These are phyloP conservation scores for Mycena leptocephala DNA, from an alignment of 768 basidiomycete species.

Conservation along the genomic window DNA sequence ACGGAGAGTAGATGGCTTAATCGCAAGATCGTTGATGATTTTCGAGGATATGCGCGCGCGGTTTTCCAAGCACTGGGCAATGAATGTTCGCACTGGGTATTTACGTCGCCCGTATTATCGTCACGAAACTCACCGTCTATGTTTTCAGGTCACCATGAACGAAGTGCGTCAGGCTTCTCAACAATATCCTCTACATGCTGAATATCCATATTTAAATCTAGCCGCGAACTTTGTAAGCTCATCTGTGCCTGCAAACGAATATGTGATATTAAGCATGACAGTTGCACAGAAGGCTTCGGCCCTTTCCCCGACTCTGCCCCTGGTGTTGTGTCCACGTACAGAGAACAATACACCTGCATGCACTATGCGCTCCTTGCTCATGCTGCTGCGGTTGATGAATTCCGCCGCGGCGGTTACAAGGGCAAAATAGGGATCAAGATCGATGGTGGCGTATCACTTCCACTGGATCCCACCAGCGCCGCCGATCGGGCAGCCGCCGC, in stretches of 20 bases:
- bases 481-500: conserved; percentile 33
- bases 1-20: conserved; percentile 59
- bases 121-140: background rate
- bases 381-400: conserved; percentile 37
- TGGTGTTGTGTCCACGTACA: conserved; percentile 24
- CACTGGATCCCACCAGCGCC: conserved; percentile 24
- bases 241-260: background rate
- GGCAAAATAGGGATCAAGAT: conserved; percentile 38
- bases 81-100: conserved; percentile 32
- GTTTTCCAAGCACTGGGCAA: conserved; percentile 35
- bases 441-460: conserved; percentile 34
- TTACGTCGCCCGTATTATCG: background rate
- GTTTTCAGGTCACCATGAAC: conserved; percentile 34
- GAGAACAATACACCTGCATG: conserved; percentile 34
- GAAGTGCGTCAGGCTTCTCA: conserved; percentile 11
- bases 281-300: conserved; percentile 37
- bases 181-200: background rate
- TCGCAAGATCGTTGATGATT: conserved; percentile 64
- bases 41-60: conserved; percentile 56
- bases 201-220: background rate
- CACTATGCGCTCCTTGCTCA: conserved; percentile 35
- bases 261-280: background rate
- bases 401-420: conserved; percentile 33
- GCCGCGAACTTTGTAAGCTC: conserved; percentile 37
- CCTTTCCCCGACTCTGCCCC: conserved; percentile 29